Evolutionary conservation across 1,139 yeast species (phyloP).

Genomic region (Ogataea hybrid): DNA sequence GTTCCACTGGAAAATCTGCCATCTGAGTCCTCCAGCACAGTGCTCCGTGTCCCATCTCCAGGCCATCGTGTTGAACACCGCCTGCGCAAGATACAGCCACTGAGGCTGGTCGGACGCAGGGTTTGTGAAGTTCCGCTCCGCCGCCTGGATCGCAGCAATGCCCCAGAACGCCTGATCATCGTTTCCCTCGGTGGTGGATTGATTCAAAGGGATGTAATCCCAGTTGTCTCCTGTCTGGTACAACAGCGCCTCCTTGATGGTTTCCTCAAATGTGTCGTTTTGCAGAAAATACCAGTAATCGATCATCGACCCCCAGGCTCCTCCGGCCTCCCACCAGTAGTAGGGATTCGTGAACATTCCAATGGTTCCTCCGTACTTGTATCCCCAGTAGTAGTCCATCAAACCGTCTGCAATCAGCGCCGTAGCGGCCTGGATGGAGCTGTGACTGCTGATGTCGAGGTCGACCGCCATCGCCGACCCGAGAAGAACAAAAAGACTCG

Average conservation of each 20-base stretch:
- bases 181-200: slow-evolving; percentile 94
- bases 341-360: slow-evolving; percentile 87
- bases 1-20: slow-evolving; percentile 97
- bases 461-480: slow-evolving; percentile 15
- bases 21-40: slow-evolving; percentile 89
- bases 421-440: slow-evolving; percentile 49
- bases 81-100: slow-evolving; percentile 78
- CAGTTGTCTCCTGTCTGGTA: slow-evolving; percentile 75
- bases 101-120: slow-evolving; percentile 56
- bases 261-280: slow-evolving; percentile 62
- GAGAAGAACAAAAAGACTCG: slow-evolving; percentile 1
- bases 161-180: slow-evolving; percentile 99
- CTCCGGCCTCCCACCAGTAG: slow-evolving; percentile 99
- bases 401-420: slow-evolving; percentile 65
- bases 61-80: slow-evolving; percentile 87
- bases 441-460: slow-evolving; percentile 36
- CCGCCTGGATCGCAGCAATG: slow-evolving; percentile 84
- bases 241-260: slow-evolving; percentile 59
- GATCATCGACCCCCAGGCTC: slow-evolving; percentile 86
- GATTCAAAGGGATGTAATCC: slow-evolving; percentile 85
- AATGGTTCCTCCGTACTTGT: slow-evolving; percentile 64
- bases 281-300: slow-evolving; percentile 75
- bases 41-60: slow-evolving; percentile 73
- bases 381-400: slow-evolving; percentile 82
- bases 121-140: slow-evolving; percentile 82